phyloP scores from a whole-genome alignment of 2,329 filamentous ascomycete genomes.

The Phialemonium atrogriseum region DNA sequence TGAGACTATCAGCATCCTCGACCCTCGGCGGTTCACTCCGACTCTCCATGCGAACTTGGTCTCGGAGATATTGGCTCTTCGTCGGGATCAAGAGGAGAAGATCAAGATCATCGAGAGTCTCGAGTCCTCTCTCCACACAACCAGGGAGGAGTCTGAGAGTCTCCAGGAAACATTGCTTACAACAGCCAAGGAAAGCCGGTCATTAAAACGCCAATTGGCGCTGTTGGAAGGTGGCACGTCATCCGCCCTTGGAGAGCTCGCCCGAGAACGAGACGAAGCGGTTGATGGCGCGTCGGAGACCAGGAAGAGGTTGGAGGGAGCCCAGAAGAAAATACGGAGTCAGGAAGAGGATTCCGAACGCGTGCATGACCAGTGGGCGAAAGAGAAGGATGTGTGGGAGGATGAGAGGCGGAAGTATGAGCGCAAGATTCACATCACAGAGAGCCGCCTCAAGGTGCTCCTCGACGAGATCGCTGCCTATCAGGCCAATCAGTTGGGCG shows the following conservation, averaged over 20 bases:
- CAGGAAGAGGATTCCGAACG: slow-evolving; percentile 79
- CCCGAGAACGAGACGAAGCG: slow-evolving; percentile 78
- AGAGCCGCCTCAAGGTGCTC: slow-evolving; percentile 74
- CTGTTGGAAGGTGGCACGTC: slow-evolving; percentile 82
- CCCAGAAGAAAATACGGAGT: slow-evolving; percentile 67
- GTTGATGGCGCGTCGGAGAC: slow-evolving; percentile 64
- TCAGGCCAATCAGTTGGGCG: slow-evolving; percentile 44
- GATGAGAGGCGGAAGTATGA: slow-evolving; percentile 76
- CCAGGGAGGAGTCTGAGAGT: slow-evolving; percentile 66
- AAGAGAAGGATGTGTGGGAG: slow-evolving; percentile 79
- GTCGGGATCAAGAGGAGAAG: slow-evolving; percentile 87
- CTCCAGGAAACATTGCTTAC: slow-evolving; percentile 54
- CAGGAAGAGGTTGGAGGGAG: slow-evolving; percentile 65
- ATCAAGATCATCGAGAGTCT: slow-evolving; percentile 77
- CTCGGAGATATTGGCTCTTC: slow-evolving; percentile 81
- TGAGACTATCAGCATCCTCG: slow-evolving; percentile 66
- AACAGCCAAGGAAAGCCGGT: slow-evolving; percentile 67
- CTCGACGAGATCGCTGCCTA: slow-evolving; percentile 77
- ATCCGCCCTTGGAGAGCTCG: slow-evolving; percentile 75
- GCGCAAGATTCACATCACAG: slow-evolving; percentile 80
- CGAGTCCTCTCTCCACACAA: slow-evolving; percentile 63
- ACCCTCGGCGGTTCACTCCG: slow-evolving; percentile 88
- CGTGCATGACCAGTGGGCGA: slow-evolving; percentile 71
- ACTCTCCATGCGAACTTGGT: slow-evolving; percentile 91
- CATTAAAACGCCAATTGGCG: slow-evolving; percentile 76